Evolutionary conservation across 2,329 filamentous ascomycete genomes (phyloP).

Genomic region (Gyromitra esculenta): DNA sequence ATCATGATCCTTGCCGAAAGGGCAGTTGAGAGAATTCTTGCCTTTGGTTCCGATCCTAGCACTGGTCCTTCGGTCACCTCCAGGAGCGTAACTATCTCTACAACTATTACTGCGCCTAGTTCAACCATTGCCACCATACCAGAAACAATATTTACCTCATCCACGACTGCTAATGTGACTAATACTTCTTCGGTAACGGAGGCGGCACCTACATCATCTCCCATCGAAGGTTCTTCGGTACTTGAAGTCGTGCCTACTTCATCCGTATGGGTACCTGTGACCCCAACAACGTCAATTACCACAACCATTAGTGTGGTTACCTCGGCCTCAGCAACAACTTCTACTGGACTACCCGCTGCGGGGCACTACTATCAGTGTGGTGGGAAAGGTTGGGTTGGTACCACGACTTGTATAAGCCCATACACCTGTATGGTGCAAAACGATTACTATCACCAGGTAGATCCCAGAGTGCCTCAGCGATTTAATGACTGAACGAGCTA

Average conservation of each 20-base stretch:
- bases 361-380: slow-evolving; percentile 50
- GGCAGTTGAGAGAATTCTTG: slow-evolving; percentile 57
- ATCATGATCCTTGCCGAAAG: slow-evolving; percentile 75
- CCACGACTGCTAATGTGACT: background rate
- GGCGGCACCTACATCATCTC: slow-evolving; percentile 6
- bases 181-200: background rate
- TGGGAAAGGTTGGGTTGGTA: slow-evolving; percentile 49
- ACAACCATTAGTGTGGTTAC: background rate
- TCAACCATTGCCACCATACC: background rate
- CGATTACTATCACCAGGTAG: slow-evolving; percentile 48
- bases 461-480: background rate
- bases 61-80: background rate
- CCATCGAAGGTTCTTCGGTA: background rate
- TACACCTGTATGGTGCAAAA: slow-evolving; percentile 48
- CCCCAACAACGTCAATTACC: background rate
- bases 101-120: background rate
- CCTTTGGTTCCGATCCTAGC: slow-evolving; percentile 3
- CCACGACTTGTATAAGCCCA: slow-evolving; percentile 42
- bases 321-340: slow-evolving; percentile 15
- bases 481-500: background rate
- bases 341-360: slow-evolving; percentile 4
- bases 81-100: background rate
- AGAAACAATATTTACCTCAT: background rate
- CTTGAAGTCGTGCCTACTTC: slow-evolving; percentile 12
- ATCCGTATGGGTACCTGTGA: background rate